These are phyloP conservation scores for Cyberlindnera nakhonratchasimensis DNA, from an alignment of 805 yeast species.

Conservation along the genomic window DNA sequence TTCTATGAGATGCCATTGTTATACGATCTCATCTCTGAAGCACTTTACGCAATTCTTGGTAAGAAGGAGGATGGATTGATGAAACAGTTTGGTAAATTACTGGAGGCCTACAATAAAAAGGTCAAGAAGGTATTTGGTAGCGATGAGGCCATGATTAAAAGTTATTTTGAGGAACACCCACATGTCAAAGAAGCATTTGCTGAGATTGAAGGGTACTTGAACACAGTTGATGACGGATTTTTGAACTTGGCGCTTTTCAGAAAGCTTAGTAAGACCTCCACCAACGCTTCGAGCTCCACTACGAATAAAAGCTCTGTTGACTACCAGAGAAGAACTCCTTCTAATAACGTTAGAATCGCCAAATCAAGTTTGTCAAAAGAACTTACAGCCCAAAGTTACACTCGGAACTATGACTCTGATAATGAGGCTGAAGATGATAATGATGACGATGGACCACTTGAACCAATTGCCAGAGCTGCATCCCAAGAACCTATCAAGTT, in stretches of 20 bases:
- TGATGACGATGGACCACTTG: conserved; percentile 5
- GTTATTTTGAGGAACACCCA: conserved; percentile 27
- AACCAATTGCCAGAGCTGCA: conserved; percentile 4
- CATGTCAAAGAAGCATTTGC: conserved; percentile 34
- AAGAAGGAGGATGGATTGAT: conserved; percentile 53
- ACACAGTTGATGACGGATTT: conserved; percentile 63
- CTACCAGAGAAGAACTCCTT: conserved; percentile 10
- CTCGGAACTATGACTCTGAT: conserved; percentile 16
- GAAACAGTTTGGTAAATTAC: conserved; percentile 28
- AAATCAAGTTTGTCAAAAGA: conserved; percentile 27
- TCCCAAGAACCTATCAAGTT: conserved; percentile 14
- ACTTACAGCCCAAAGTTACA: conserved; percentile 27
- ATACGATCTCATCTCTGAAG: conserved; percentile 66
- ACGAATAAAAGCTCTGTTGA: conserved; percentile 13
- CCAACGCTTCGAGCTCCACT: conserved; percentile 15
- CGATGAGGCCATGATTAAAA: conserved; percentile 24
- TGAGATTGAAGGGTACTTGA: conserved; percentile 52
- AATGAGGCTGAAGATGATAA: conserved; percentile 15
- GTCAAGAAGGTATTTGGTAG: conserved; percentile 23
- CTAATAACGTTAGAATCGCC: conserved; percentile 16
- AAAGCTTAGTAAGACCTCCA: conserved; percentile 36
- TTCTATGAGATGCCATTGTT: conserved; percentile 66
- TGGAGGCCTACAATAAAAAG: conserved; percentile 25
- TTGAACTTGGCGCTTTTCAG: conserved; percentile 52
- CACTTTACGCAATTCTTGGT: conserved; percentile 65